Evolutionary conservation across 2,329 filamentous ascomycete species (phyloP).

Genomic region (Dactylellina haptotyla): DNA sequence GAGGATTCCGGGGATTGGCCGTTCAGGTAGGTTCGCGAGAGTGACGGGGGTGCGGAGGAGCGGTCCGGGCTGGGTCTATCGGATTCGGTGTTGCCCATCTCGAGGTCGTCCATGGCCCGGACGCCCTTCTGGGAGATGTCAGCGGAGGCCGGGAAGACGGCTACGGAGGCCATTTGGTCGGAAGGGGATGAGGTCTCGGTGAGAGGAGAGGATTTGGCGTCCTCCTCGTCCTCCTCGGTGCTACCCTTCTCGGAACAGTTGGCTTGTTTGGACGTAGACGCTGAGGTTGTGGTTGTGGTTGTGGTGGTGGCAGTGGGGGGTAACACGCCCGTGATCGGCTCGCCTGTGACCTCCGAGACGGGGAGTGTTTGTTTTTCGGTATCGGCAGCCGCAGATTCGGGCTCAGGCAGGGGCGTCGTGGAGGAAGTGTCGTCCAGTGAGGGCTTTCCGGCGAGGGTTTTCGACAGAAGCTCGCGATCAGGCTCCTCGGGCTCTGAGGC

Average conservation of each 20-base stretch:
- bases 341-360: slow-evolving; percentile 27
- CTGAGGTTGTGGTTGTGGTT: neutral
- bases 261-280: slow-evolving; percentile 24
- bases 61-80: slow-evolving; percentile 52
- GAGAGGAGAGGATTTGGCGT: slow-evolving; percentile 49
- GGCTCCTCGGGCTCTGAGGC: slow-evolving; percentile 44
- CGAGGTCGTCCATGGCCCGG: slow-evolving; percentile 54
- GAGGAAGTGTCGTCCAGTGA: slow-evolving; percentile 29
- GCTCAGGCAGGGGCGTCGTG: slow-evolving; percentile 11
- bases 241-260: slow-evolving; percentile 50
- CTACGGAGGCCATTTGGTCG: slow-evolving; percentile 51
- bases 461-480: slow-evolving; percentile 49
- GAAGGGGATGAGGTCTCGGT: slow-evolving; percentile 49
- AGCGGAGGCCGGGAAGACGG: slow-evolving; percentile 49
- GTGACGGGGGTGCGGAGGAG: slow-evolving; percentile 61
- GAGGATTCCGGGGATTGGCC: slow-evolving; percentile 59
- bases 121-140: slow-evolving; percentile 54
- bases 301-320: slow-evolving; percentile 29
- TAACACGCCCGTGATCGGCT: slow-evolving; percentile 41
- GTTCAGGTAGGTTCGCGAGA: slow-evolving; percentile 63
- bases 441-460: slow-evolving; percentile 16
- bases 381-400: slow-evolving; percentile 20
- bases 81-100: slow-evolving; percentile 56
- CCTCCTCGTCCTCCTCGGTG: slow-evolving; percentile 53
- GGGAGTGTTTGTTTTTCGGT: slow-evolving; percentile 32